A percentile compares a stretch with the other conserved stretches of the same genome.
These are phyloP conservation scores for Sclerotinia trifoliorum DNA, from an alignment of 2,329 filamentous ascomycete species.

Conservation along the genomic window DNA sequence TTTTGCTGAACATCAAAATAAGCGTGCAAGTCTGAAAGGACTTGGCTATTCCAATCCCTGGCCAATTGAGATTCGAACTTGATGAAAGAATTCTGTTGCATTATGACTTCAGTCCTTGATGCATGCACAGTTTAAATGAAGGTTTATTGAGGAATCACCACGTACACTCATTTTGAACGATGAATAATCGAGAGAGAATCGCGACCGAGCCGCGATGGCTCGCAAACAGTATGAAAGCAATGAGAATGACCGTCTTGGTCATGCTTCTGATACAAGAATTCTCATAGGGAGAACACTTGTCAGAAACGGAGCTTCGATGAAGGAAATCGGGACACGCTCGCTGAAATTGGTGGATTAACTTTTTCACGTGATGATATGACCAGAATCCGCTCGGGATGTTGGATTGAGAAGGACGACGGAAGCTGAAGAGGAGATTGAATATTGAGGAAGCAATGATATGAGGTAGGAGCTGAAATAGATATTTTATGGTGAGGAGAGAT, in stretches of 20 bases:
- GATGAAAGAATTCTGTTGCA: background rate
- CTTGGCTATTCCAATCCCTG: background rate
- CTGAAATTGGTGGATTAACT: background rate
- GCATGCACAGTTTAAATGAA: too few relatives aligned
- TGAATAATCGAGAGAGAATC: background rate
- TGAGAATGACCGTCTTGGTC: background rate
- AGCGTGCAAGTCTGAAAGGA: background rate
- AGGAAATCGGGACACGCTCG: background rate
- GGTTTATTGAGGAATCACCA: background rate
- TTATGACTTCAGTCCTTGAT: too few relatives aligned
- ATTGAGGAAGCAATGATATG: background rate
- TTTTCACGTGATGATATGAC: background rate
- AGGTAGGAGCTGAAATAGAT: background rate
- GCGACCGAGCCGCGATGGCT: background rate
- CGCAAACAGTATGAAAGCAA: background rate
- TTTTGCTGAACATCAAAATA: background rate
- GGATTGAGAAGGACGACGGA: background rate
- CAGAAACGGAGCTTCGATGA: too few relatives aligned
- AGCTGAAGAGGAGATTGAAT: background rate
- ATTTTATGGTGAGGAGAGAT: background rate
- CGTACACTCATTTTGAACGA: background rate
- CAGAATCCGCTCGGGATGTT: background rate
- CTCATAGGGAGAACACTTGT: background rate
- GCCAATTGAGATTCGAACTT: background rate
- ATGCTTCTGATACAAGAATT: background rate